Conservation (phyloP, 2,329 filamentous ascomycete genomes). For the Fusarium sp. region DNA sequence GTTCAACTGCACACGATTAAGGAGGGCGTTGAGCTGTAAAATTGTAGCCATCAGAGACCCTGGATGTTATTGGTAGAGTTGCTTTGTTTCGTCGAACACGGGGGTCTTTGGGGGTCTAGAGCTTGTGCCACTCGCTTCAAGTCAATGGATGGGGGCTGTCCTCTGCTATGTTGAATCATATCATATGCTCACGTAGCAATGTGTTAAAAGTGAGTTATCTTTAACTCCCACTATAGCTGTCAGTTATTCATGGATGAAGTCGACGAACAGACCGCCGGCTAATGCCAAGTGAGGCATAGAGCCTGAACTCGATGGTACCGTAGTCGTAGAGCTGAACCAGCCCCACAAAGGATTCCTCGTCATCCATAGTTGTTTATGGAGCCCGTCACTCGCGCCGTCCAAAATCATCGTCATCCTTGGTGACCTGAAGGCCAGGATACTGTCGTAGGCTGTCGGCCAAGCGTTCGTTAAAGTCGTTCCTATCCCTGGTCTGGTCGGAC, state of each 20-base stretch:
- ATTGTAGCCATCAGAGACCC: slow-evolving; percentile 5
- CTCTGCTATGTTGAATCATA: slow-evolving; percentile 4
- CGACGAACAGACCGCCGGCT: neutral
- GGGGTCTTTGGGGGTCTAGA: slow-evolving; percentile 5
- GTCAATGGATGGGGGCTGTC: neutral
- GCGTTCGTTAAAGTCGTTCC: slow-evolving; percentile 6
- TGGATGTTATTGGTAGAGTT: slow-evolving; percentile 10
- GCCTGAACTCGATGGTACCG: neutral
- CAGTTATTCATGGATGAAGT: neutral
- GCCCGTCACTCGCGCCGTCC: slow-evolving; percentile 3
- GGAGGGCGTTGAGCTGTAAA: neutral
- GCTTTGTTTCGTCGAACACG: slow-evolving; percentile 2
- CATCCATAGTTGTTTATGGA: slow-evolving; percentile 5
- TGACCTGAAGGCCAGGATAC: neutral
- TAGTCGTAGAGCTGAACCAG: slow-evolving; percentile 23
- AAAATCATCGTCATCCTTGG: slow-evolving; percentile 12
- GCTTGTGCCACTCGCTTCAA: neutral
- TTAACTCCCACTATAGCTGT: neutral
- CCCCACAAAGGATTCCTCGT: slow-evolving; percentile 19
- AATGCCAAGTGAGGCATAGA: slow-evolving; percentile 10
- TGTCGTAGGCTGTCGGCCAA: slow-evolving; percentile 5
- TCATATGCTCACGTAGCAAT: neutral
- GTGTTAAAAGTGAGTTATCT: neutral
- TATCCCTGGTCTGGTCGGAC: neutral
- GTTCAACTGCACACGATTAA: neutral